Percentiles rank a stretch among this genome's conserved stretches.
phyloP scores from a whole-genome alignment of 176 grass and related monocot species.

The Secale cereale region DNA sequence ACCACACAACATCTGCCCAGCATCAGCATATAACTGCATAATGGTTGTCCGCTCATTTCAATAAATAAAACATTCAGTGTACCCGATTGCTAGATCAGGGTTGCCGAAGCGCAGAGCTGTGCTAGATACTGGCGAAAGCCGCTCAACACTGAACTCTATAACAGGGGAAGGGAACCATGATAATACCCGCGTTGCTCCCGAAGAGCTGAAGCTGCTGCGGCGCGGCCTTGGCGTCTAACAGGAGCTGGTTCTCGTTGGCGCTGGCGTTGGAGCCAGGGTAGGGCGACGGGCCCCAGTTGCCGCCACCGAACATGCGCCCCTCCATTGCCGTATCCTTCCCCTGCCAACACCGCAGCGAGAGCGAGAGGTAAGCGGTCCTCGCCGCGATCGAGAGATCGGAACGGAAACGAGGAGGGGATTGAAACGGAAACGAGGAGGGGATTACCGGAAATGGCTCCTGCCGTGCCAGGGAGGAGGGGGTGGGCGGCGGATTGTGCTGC shows the following conservation, averaged over 20 bases:
- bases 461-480: neutral
- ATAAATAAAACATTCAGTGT: neutral
- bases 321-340: slow-evolving; percentile 30
- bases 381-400: neutral
- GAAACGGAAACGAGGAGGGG: neutral
- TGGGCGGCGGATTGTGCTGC: neutral
- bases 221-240: neutral
- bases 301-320: slow-evolving; percentile 12
- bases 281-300: neutral
- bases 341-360: neutral
- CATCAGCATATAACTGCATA: neutral
- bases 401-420: neutral
- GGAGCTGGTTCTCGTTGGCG: slow-evolving; percentile 17
- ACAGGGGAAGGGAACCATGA: neutral
- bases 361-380: neutral
- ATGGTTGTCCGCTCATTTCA: neutral
- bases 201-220: slow-evolving; percentile 36
- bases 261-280: neutral
- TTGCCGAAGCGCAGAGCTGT: too few relatives aligned
- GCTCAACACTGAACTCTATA: neutral
- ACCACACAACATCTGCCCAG: neutral
- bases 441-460: neutral
- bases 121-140: neutral
- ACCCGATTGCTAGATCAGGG: too few relatives aligned
- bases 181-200: neutral